Conservation (phyloP, 2,329 filamentous ascomycete genomes). For the Ophiosphaerella narmari region DNA sequence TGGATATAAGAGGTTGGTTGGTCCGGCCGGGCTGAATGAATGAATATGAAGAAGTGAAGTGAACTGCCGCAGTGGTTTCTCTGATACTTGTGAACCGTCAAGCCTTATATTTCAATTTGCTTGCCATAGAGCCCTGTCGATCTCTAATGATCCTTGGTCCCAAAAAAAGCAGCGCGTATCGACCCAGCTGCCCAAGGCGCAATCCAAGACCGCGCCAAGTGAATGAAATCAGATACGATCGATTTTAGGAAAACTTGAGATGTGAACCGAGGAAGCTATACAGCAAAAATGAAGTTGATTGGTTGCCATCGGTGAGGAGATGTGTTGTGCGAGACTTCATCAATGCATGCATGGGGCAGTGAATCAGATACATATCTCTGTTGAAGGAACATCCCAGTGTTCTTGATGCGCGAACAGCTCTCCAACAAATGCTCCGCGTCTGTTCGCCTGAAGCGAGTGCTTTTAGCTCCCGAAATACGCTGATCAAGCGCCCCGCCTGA, state of each 20-base stretch:
- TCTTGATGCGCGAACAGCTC: no score
- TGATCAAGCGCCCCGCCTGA: no score
- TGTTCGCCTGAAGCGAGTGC: no score
- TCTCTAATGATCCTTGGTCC: neutral
- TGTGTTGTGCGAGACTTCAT: neutral
- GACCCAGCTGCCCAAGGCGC: neutral
- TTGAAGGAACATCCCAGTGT: no score
- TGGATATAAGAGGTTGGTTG: neutral
- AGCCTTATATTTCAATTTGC: neutral
- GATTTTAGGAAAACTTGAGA: neutral
- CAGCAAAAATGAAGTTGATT: constrained; percentile 1
- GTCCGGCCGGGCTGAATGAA: neutral
- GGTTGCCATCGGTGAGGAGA: neutral
- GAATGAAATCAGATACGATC: neutral
- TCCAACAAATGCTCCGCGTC: no score
- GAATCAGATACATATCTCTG: neutral
- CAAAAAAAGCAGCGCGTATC: neutral
- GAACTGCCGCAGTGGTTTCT: neutral
- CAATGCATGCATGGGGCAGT: neutral
- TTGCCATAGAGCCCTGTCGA: neutral
- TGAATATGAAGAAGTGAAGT: neutral
- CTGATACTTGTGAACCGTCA: neutral
- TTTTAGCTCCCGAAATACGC: no score
- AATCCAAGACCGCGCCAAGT: constrained; percentile 5
- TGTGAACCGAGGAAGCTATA: constrained; percentile 11